Evolutionary conservation across 1,284 basidiomycete species (phyloP).

Genomic region (Phylloboletellus chloephorus): DNA sequence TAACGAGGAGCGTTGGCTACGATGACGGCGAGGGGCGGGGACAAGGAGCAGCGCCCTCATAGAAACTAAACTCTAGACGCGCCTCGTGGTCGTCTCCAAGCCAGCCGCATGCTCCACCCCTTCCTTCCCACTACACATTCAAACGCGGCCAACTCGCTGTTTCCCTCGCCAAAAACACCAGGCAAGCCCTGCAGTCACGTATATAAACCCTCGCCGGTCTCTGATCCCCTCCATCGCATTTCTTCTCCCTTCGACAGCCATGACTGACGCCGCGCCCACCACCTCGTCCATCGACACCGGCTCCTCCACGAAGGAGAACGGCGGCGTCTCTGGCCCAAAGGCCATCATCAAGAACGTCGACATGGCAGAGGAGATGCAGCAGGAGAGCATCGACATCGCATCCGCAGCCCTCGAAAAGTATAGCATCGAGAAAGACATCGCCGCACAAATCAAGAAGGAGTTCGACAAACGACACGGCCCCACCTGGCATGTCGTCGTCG

Average conservation of each 20-base stretch:
- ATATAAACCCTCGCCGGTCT: constrained; percentile 23
- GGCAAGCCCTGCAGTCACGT: constrained; percentile 21
- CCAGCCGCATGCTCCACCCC: constrained; percentile 25
- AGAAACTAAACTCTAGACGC: too few relatives aligned
- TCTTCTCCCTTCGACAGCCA: constrained; percentile 25
- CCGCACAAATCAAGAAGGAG: constrained; percentile 96
- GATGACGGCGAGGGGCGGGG: too few relatives aligned
- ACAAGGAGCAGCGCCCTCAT: too few relatives aligned
- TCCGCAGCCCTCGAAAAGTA: constrained; percentile 83
- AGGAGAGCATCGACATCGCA: constrained; percentile 85
- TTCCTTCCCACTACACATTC: constrained; percentile 18
- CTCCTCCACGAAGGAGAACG: constrained; percentile 42
- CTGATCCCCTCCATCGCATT: constrained; percentile 2
- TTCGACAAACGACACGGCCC: constrained; percentile 88
- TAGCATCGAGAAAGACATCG: constrained; percentile 96
- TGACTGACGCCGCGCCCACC: constrained; percentile 61
- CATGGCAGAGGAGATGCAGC: constrained; percentile 96
- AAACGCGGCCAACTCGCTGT: constrained; percentile 4
- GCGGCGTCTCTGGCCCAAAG: constrained; percentile 48
- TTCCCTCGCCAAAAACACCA: constrained; percentile 25
- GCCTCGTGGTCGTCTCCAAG: neutral
- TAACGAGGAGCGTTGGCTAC: too few relatives aligned
- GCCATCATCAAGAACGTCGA: constrained; percentile 96
- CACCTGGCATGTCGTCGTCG: constrained; percentile 98
- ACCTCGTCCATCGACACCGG: constrained; percentile 50